Evolutionary conservation across 2,329 filamentous ascomycete genomes (phyloP), one percentile per base, ranked within the genome.

Genomic region (Aureobasidium lini): DNA sequence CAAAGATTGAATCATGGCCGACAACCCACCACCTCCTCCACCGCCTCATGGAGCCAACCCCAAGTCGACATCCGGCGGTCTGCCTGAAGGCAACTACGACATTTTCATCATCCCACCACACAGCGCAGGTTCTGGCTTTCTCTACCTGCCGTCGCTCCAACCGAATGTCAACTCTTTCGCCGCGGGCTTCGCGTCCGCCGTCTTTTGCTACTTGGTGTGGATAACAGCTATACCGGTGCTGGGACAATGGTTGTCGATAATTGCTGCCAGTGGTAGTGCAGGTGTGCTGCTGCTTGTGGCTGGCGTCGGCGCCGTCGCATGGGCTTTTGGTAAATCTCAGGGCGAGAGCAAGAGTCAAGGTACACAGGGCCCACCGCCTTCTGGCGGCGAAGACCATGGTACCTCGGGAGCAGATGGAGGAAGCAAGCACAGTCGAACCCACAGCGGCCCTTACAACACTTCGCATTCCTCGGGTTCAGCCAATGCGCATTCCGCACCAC

Each of bases 41-140:
- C 91, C 91, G 70, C 90, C 90, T 64, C 91, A 96, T 76, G 90
- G 91, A 74, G 81, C 85, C 69, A 87, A 85, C 65, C 88, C 90
- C 52, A 86, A 86, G 72, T 80, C 84, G 54, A 80, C 83, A 39
- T 70, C 72, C n/a, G 77, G 79, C 29, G 87, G 88, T 60, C 78
- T 96, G 49, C 93, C 93, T 2, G 81, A 88, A 1, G 92, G 93
- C 59, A 95, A 94, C 71, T 97, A 96, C 75, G 93, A 97, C 77
- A 95, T 97, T 70, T 96, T 96, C 77, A 88, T 96, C 71, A 92
- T 97, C 68, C 93, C 93, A 7, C 90, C 92, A 48, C 91, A 96
- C 73, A 93, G 91, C 10, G 82, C 92, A 6, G 93, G 93, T 57
- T 84, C 86, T 0, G 93, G 93, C 36, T 96, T 96, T 73, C 79